phyloP scores from a whole-genome alignment of 371 early-diverging fungal genomes.

The Vavraia culicis region DNA sequence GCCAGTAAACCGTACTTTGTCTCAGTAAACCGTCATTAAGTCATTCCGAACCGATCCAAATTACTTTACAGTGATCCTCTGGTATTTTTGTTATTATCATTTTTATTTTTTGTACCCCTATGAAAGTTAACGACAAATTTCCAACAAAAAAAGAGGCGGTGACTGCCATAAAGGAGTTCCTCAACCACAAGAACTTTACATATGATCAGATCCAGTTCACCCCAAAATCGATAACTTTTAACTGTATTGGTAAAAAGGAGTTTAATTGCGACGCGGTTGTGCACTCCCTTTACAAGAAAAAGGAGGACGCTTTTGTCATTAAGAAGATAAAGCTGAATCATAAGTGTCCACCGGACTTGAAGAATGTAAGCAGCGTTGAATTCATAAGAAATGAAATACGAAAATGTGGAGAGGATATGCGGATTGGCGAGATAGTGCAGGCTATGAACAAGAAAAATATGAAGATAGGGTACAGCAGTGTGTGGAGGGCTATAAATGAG shows the following conservation, averaged over 20 bases:
- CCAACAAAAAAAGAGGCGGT: slow-evolving; percentile 38
- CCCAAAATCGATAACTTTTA: slow-evolving; percentile 27
- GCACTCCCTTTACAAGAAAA: slow-evolving; percentile 29
- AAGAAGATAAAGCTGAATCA: slow-evolving; percentile 37
- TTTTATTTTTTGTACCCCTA: no score
- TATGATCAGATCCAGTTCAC: slow-evolving; percentile 31
- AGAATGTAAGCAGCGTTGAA: slow-evolving; percentile 11
- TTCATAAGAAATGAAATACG: slow-evolving; percentile 21
- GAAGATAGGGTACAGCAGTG: slow-evolving; percentile 36
- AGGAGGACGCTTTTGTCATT: slow-evolving; percentile 33
- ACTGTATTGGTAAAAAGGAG: slow-evolving; percentile 37
- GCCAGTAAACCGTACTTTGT: no score
- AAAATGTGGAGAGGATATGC: slow-evolving; percentile 8
- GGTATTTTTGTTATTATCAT: no score
- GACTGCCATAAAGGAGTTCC: slow-evolving; percentile 30
- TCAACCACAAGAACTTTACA: slow-evolving; percentile 25
- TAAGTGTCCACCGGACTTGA: slow-evolving; percentile 34
- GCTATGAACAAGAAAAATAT: slow-evolving; percentile 28
- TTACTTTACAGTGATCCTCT: no score
- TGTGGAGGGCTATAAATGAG: slow-evolving; percentile 32
- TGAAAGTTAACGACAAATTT: slow-evolving; percentile 31
- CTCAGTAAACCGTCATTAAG: no score
- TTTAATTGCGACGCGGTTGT: slow-evolving; percentile 40
- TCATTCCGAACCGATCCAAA: no score
- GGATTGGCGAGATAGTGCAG: slow-evolving; percentile 35